Evolutionary conservation across 2,329 filamentous ascomycete species (phyloP).

Genomic region (Cytospora piceicola): DNA sequence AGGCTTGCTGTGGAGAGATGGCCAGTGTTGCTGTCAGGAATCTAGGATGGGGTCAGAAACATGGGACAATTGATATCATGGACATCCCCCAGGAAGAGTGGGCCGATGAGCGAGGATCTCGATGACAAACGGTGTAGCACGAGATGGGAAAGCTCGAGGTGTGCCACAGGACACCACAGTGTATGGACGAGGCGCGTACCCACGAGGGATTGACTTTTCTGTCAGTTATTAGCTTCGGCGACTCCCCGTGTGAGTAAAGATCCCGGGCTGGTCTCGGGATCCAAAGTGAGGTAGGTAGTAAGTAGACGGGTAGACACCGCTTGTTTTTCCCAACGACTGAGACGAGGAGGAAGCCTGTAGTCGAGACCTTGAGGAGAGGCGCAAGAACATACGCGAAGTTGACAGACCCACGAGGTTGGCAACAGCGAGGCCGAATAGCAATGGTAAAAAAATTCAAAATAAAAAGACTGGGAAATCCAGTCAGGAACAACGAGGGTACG

Average conservation of each 20-base stretch:
- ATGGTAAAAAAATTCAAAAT: neutral
- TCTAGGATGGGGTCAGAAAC: conserved; percentile 12
- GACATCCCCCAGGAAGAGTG: conserved; percentile 22
- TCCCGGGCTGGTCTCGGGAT: neutral
- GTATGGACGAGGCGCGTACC: conserved; percentile 19
- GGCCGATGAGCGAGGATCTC: conserved; percentile 26
- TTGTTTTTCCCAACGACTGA: conserved; percentile 6
- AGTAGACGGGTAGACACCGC: conserved; percentile 7
- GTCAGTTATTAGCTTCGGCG: conserved; percentile 18
- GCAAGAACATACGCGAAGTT: conserved; percentile 14
- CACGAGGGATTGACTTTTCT: conserved; percentile 23
- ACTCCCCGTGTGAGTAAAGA: neutral
- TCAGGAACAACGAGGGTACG: conserved; percentile 19
- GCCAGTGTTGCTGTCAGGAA: conserved; percentile 16
- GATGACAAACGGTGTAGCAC: conserved; percentile 29
- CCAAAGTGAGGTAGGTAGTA: neutral
- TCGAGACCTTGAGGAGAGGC: conserved; percentile 14
- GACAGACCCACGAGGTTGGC: conserved; percentile 4
- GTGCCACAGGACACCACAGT: conserved; percentile 19
- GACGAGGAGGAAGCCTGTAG: conserved; percentile 5
- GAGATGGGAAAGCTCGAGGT: conserved; percentile 24
- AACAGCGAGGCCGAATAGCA: conserved; percentile 7
- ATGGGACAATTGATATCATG: conserved; percentile 24
- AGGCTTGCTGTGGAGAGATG: conserved; percentile 11
- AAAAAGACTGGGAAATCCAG: conserved; percentile 22